A percentile compares a stretch with the other conserved stretches of the same genome.
These are phyloP conservation scores for Neurospora africana DNA, from an alignment of 495 filamentous ascomycete genomes.

Conservation along the genomic window DNA sequence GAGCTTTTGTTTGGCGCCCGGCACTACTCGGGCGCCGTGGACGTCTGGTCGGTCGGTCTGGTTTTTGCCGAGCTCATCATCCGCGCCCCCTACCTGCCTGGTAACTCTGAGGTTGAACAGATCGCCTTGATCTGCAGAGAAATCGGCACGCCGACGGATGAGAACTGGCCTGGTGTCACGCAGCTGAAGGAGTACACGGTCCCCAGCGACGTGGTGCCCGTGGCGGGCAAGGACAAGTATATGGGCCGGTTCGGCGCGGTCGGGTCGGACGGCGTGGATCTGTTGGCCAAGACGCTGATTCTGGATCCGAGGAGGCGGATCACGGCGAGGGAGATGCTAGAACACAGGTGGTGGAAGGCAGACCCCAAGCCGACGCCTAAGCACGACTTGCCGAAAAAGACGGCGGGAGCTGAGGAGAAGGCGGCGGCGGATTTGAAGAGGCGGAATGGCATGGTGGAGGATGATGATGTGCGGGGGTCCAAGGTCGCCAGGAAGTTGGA, in stretches of 20 bases:
- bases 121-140: conserved; percentile 69
- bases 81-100: conserved; percentile 67
- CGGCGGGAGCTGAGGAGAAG: conserved; percentile 55
- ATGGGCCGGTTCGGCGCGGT: conserved; percentile 61
- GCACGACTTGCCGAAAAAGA: conserved; percentile 61
- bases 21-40: conserved; percentile 82
- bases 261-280: conserved; percentile 70
- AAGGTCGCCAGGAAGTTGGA: conserved; percentile 83
- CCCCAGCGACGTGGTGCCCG: conserved; percentile 47
- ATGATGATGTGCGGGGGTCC: conserved; percentile 39
- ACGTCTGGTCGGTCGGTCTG: conserved; percentile 89
- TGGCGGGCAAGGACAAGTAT: conserved; percentile 59
- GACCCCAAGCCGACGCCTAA: conserved; percentile 79
- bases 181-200: conserved; percentile 66
- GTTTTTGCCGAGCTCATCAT: conserved; percentile 89
- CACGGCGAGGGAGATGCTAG: conserved; percentile 62
- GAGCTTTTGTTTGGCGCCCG: conserved; percentile 85
- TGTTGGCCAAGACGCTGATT: conserved; percentile 74
- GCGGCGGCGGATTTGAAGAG: conserved; percentile 78
- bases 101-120: conserved; percentile 61
- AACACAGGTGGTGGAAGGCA: conserved; percentile 76
- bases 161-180: conserved; percentile 89
- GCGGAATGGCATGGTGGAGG: conserved; percentile 61
- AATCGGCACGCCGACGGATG: conserved; percentile 86
- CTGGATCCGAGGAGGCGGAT: conserved; percentile 78